These are phyloP conservation scores for Stagonosporopsis rhizophila DNA, from an alignment of 2,329 filamentous ascomycete species.

Conservation along the genomic window DNA sequence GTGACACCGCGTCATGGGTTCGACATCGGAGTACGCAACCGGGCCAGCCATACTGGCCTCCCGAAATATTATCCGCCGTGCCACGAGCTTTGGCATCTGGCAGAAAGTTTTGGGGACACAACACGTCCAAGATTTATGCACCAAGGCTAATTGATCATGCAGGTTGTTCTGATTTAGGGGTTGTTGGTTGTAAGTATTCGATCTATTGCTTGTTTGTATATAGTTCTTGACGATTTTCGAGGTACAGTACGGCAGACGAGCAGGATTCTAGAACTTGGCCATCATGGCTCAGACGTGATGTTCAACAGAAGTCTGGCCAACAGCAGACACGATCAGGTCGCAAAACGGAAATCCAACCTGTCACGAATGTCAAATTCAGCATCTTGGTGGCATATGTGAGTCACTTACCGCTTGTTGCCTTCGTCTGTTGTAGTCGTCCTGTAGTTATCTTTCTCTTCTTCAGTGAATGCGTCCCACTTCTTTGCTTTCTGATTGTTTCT, in stretches of 20 bases:
- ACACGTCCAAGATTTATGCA: background rate
- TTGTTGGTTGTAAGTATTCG: too few relatives aligned
- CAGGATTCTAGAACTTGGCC: background rate
- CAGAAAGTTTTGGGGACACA: background rate
- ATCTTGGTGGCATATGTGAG: background rate
- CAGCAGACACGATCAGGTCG: background rate
- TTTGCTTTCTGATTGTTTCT: slow-evolving; percentile 34
- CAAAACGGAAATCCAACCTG: slow-evolving; percentile 11
- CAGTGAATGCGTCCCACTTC: slow-evolving; percentile 49
- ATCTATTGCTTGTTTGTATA: background rate
- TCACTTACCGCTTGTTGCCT: slow-evolving; percentile 40
- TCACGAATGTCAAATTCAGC: background rate
- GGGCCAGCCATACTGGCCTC: background rate
- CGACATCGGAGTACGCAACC: background rate
- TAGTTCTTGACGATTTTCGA: background rate
- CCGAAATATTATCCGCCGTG: background rate
- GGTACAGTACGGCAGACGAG: background rate
- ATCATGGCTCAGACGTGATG: background rate
- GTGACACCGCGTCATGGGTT: background rate
- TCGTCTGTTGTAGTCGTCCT: slow-evolving; percentile 46
- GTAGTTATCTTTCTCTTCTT: slow-evolving; percentile 45
- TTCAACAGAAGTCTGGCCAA: background rate
- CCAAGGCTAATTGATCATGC: too few relatives aligned
- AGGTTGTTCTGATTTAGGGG: too few relatives aligned
- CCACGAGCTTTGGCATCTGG: too few relatives aligned